Base-by-base conservation (phyloP, 352 stramenopile genomes). In the Detonula confervacea region DNA sequence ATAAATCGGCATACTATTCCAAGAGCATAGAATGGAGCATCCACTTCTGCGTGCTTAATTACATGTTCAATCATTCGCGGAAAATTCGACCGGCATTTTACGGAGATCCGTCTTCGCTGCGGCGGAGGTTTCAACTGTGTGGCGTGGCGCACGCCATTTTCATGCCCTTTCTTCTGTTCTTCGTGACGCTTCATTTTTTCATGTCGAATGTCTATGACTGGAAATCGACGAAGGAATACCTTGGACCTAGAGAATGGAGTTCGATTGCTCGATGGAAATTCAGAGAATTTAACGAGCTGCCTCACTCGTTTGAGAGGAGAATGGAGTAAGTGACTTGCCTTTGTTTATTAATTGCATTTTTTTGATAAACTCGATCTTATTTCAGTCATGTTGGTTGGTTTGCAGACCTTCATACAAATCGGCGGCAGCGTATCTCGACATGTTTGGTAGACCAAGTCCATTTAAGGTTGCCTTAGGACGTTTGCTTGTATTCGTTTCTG, bases 251-350 rank as follows among this genome's bases (percentile, higher is more conserved):
- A 39, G 74, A 83, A 39, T 85, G 71, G 63, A 73, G 39, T 30
- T 37, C 22, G 1, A 25, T 86, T 39, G 60, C 66, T 25, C 71
- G 59, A 64, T 93, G 88, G 88, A 91, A 44, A 29, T 98, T 98
- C 79, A 92, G 97, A 52, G 97, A 99, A 88, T 98, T 98, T 89
- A 99, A 99, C 86, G 97, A 99, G 78, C 84, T 99, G 0, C 95
- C 96, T n/a, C 97, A 99, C 74, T 84, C 96, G 35, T 96, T 98
- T 70, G 96, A 98, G 69, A 89, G 92, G n/a, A 93, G 97, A 24
- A 94, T 99, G 65, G 92, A 90, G 56, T 67, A 29, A 64, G 64
- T 73, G 3, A 37, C 24, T 29, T 18, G 55, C 7, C 18, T n/a
- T 60, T 14, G 37, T 12, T 29, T 46, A 42, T 44, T 24, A 33